phyloP scores from a whole-genome alignment of 805 yeast genomes.

The Brettanomyces sp. region DNA sequence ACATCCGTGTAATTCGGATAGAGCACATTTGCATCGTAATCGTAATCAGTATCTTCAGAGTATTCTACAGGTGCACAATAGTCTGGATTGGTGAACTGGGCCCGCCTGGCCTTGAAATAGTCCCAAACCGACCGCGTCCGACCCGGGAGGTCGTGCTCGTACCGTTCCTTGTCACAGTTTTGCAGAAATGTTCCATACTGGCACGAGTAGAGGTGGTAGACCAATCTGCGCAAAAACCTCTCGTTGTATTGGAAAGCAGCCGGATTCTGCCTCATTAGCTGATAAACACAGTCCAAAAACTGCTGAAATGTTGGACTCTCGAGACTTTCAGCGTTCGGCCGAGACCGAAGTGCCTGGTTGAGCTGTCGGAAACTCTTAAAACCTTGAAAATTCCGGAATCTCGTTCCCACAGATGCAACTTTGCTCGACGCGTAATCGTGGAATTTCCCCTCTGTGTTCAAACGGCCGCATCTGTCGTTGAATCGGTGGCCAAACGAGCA shows the following conservation, averaged over 20 bases:
- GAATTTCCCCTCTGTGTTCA: conserved; percentile 44
- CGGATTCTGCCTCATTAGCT: conserved; percentile 64
- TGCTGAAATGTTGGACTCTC: conserved; percentile 94
- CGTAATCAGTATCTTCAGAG: conserved; percentile 29
- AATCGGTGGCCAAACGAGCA: conserved; percentile 88
- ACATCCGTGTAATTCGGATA: conserved; percentile 54
- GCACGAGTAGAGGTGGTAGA: conserved; percentile 86
- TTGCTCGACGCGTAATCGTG: conserved; percentile 31
- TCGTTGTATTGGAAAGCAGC: conserved; percentile 77
- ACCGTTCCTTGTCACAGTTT: conserved; percentile 61
- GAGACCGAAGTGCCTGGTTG: conserved; percentile 41
- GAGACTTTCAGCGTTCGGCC: conserved; percentile 37
- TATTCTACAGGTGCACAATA: conserved; percentile 23
- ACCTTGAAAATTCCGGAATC: conserved; percentile 4
- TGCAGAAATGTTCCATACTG: conserved; percentile 88
- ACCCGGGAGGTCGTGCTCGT: conserved; percentile 29
- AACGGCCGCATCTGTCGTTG: conserved; percentile 72
- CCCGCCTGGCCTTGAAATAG: conserved; percentile 68
- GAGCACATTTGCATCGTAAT: conserved; percentile 30
- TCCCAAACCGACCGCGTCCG: conserved; percentile 86
- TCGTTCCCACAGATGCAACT: no score
- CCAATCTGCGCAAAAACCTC: conserved; percentile 70
- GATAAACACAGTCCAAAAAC: conserved; percentile 84
- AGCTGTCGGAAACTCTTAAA: conserved; percentile 36
- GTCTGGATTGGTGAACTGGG: conserved; percentile 54